Conservation (phyloP, 371 early-diverging fungal genomes). For the Lichtheimia ramosa region DNA sequence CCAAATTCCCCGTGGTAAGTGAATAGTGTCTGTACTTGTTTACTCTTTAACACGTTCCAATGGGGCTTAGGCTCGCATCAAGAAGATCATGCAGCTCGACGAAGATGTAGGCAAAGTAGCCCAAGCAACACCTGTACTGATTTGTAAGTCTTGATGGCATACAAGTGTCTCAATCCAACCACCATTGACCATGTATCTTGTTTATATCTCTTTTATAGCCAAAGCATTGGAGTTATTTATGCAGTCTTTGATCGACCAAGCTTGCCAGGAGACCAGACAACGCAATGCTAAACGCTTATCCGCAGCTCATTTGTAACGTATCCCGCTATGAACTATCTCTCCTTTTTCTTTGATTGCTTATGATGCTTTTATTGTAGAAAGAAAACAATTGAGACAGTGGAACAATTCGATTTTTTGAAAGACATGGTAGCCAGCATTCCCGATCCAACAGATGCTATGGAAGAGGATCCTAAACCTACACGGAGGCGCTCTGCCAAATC, state of each 20-base stretch:
- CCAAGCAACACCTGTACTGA: constrained; percentile 95
- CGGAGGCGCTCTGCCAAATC: constrained; percentile 7
- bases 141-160: constrained; percentile 67
- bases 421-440: constrained; percentile 87
- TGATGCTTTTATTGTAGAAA: constrained; percentile 57
- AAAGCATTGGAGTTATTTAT: constrained; percentile 95
- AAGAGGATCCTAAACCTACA: constrained; percentile 15
- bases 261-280: constrained; percentile 79
- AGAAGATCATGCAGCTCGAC: constrained; percentile 99
- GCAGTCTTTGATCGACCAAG: constrained; percentile 86
- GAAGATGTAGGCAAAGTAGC: constrained; percentile 99
- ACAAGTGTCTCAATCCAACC: background rate
- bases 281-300: constrained; percentile 83
- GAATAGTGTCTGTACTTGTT: background rate
- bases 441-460: constrained; percentile 62
- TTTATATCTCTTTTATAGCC: constrained; percentile 54
- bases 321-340: background rate
- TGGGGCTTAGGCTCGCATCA: constrained; percentile 90
- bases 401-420: constrained; percentile 92
- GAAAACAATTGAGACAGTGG: constrained; percentile 79
- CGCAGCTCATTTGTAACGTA: constrained; percentile 79
- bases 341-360: background rate
- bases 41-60: background rate
- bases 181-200: no score
- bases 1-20: constrained; percentile 87